Base-by-base conservation (phyloP, 2,329 filamentous ascomycete species). In the Lachnellula cervina region DNA sequence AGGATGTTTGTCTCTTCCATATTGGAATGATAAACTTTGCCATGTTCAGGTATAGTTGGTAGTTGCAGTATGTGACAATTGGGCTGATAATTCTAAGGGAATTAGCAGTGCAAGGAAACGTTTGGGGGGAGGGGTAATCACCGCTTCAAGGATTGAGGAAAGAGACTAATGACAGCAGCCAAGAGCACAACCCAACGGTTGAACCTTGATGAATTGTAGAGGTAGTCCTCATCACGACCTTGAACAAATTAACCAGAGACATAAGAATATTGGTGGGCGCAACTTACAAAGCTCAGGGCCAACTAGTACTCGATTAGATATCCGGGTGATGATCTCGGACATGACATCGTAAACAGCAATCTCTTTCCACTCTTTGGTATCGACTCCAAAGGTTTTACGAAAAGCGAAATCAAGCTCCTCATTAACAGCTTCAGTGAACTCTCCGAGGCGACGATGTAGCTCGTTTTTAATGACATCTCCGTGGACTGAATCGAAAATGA, bases 171-270 rank as follows among this genome's bases (percentile, higher is more conserved):
- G 1, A 70, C 43, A 8, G 70, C 71, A 1, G 70, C 72, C 32
- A 66, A 70, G 28, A 68, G 53, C 6, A 74, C 59, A 25, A 72
- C 67, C 5, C 64, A 61, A 9, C 73, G 63, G 23, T 70, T 66
- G 21, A 71, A 68, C 9, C 65, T 61, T 17, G 68, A 61, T 0
- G 64, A 60, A 6, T 63, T 63, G 0, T 64, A 48, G 1, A 74
- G 55, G 44, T 74, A 76, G 2, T 68, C 66, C 49, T 70, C 64
- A 51, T 76, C 60, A 0, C 70, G 57, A 42, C 63, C 62, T 64
- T 5, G 4, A 21, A 34, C 6, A 54, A 13, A 5, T 23, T 58
- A 17, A 58, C 47, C 34, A n/a, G 21, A 9, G 28, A 32, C 11
- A 11, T 32, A 2, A 4, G 11, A 2, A 32, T 9, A 32, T 9